Evolutionary conservation across 2,329 filamentous ascomycete genomes (phyloP).

Genomic region (Tolypocladium amazonense): DNA sequence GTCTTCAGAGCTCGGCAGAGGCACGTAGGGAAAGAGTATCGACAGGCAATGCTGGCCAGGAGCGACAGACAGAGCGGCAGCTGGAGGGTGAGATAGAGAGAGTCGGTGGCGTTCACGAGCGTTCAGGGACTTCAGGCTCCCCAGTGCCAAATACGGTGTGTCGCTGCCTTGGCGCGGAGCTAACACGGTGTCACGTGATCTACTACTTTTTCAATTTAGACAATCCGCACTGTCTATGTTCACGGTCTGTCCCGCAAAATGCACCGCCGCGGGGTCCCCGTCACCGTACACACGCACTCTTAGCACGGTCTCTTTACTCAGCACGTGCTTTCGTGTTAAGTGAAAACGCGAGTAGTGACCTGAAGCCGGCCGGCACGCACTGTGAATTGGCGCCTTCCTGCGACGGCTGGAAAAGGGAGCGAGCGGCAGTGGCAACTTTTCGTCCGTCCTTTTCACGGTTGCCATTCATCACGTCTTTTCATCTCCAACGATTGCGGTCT

Average conservation of each 20-base stretch:
- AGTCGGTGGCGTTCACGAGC: neutral
- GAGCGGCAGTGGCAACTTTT: constrained; percentile 15
- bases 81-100: neutral
- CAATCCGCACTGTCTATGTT: constrained; percentile 9
- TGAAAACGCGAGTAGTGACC: constrained; percentile 11
- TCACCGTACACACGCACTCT: neutral
- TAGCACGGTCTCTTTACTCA: constrained; percentile 5
- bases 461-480: neutral
- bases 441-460: constrained; percentile 1
- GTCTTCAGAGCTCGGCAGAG: too few species aligned
- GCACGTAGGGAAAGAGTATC: neutral
- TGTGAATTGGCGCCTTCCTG: constrained; percentile 16
- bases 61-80: neutral
- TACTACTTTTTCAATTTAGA: neutral
- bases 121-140: constrained; percentile 3
- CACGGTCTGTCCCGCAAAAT: neutral
- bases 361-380: constrained; percentile 11
- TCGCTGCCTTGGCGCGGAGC: constrained; percentile 8
- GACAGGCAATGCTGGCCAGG: neutral
- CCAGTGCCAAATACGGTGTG: constrained; percentile 10
- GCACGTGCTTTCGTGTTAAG: constrained; percentile 24
- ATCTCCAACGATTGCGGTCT: neutral
- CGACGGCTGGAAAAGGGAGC: constrained; percentile 4
- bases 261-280: neutral
- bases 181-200: constrained; percentile 25